Evolutionary conservation across 2,329 filamentous ascomycete species (phyloP).

Genomic region (Aspergillus arachidicola): DNA sequence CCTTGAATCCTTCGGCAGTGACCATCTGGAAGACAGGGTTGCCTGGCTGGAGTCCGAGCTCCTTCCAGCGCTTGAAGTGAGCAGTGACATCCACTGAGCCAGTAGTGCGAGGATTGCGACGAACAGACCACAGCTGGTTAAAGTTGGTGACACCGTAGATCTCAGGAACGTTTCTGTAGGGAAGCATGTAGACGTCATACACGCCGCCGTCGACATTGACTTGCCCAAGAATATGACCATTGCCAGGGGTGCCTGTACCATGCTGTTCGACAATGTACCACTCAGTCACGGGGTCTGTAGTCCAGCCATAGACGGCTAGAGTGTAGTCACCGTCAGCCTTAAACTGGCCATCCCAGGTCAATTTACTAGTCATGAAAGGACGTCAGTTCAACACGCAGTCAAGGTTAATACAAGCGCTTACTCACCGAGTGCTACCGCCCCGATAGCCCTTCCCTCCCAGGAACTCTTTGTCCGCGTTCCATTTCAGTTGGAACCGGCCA

Average conservation of each 20-base stretch:
- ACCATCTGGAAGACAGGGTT: conserved; percentile 6
- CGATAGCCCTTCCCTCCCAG: background rate
- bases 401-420: background rate
- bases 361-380: background rate
- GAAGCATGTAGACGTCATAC: conserved; percentile 6
- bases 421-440: conserved; percentile 5
- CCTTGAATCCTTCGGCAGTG: conserved; percentile 3
- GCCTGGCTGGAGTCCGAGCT: conserved; percentile 1
- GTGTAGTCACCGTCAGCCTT: conserved; percentile 7
- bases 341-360: background rate
- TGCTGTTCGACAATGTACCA: conserved; percentile 3
- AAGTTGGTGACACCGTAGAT: conserved; percentile 11
- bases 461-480: background rate
- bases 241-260: conserved; percentile 1
- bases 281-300: conserved; percentile 4
- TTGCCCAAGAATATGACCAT: conserved; percentile 8
- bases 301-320: conserved; percentile 10
- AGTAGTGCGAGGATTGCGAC: background rate
- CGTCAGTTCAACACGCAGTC: background rate
- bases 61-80: conserved; percentile 6
- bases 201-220: conserved; percentile 3
- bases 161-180: conserved; percentile 7
- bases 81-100: conserved; percentile 4
- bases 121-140: conserved; percentile 8
- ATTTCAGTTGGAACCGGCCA: conserved; percentile 7